These are phyloP conservation scores for Phytomonas serpens DNA, from an alignment of 208 protist genomes.

Conservation along the genomic window DNA sequence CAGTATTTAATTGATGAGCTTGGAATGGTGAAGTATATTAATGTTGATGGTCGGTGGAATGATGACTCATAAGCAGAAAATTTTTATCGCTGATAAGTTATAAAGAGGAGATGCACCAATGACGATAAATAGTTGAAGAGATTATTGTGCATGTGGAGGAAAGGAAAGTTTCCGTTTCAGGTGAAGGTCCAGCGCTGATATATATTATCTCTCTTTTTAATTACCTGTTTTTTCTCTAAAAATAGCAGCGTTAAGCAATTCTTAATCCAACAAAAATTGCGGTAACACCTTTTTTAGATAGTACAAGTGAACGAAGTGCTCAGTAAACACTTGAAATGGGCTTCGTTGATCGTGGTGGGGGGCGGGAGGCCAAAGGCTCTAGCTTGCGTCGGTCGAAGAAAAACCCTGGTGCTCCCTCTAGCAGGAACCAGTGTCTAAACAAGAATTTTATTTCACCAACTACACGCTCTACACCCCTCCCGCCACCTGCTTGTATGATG, in stretches of 20 bases:
- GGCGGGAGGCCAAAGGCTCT: slow-evolving; percentile 63
- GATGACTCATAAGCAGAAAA: slow-evolving; percentile 27
- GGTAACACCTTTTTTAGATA: background rate
- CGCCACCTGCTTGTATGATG: slow-evolving; percentile 14
- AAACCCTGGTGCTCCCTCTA: slow-evolving; percentile 58
- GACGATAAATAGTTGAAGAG: background rate
- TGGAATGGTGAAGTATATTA: slow-evolving; percentile 52
- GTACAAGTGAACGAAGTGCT: slow-evolving; percentile 17
- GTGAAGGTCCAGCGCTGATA: background rate
- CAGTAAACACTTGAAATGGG: slow-evolving; percentile 35
- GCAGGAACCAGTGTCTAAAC: slow-evolving; percentile 25
- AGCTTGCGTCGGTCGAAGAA: slow-evolving; percentile 75
- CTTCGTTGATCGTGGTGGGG: slow-evolving; percentile 78
- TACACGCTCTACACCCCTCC: slow-evolving; percentile 16
- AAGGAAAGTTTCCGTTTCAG: background rate
- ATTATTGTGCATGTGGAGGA: background rate
- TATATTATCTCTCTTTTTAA: slow-evolving; percentile 8
- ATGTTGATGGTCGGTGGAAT: slow-evolving; percentile 39
- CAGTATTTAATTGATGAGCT: slow-evolving; percentile 82
- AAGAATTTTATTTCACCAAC: slow-evolving; percentile 22
- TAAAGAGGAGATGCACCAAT: background rate
- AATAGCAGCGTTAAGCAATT: background rate
- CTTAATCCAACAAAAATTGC: slow-evolving; percentile 2
- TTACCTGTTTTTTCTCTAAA: background rate
- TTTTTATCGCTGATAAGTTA: background rate